Conservation (phyloP, 306 rosid genomes). For the Vigna hirtella region DNA sequence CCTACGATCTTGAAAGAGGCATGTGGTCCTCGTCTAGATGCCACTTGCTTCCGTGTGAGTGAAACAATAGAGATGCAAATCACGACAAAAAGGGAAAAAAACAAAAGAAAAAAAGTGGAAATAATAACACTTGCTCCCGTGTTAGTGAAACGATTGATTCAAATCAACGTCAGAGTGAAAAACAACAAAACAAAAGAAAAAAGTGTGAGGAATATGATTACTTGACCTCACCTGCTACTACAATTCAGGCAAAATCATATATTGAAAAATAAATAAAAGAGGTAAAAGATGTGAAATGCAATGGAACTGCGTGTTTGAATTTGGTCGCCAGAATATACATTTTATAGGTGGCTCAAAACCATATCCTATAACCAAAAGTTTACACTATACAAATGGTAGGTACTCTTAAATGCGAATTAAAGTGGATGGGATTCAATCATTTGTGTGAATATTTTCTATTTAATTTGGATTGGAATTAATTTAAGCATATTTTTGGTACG, state of each 20-base stretch:
- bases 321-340: not conserved
- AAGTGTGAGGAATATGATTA: not conserved
- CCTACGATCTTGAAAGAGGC: constrained; percentile 56
- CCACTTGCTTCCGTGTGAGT: constrained; percentile 37
- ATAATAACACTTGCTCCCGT: not conserved
- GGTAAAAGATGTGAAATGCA: not conserved
- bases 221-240: not conserved
- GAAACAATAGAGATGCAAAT: constrained; percentile 30
- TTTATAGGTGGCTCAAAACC: not conserved
- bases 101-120: not conserved
- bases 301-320: not conserved
- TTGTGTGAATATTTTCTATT: no score
- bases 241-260: not conserved
- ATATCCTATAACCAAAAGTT: not conserved
- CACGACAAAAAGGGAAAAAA: not conserved
- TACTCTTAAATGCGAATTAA: not conserved
- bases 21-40: constrained; percentile 53
- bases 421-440: not conserved
- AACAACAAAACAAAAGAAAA: not conserved
- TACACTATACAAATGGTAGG: not conserved
- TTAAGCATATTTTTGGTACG: no score
- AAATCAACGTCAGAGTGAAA: not conserved
- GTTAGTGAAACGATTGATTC: not conserved
- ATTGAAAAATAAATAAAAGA: not conserved
- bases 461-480: no score